Evolutionary conservation across 148 eudicot genomes (phyloP), one percentile per base, ranked within the genome.

Genomic region (Amaranthus cruentus): DNA sequence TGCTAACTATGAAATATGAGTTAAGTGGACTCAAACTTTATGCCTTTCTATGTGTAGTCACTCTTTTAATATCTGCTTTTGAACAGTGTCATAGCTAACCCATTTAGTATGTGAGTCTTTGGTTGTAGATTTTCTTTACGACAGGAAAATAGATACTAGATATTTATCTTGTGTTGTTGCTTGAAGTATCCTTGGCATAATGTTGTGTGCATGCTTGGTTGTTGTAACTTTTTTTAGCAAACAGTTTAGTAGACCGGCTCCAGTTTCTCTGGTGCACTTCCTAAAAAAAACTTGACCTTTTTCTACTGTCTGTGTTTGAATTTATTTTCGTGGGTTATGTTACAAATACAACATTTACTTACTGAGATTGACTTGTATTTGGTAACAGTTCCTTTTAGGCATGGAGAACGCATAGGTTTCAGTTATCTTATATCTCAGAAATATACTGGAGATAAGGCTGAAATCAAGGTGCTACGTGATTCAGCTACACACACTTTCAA

Each of bases 401-500:
- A 88, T 81, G 98, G 98, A 48, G 98, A 92, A 87, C 93, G 98
- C 76, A 90, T 92, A 55, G 98, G 98, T 71, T 92, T 92, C 82
- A 90, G 98, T 76, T 92, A 92, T 74, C 98, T 92, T 58, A 85
- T 92, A 54, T 83, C 98, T 28, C 91, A 92, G 79, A 92, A 92
- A 68, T 92, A 90, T 78, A 88, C 91, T 21, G 98, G 98, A 74
- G 98, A 92, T 76, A 54, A 73, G 59, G 98, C 98, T 50, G 83
- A 78, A 71, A 84, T 92, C 28, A 80, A 84, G 80, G 90, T 92
- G 62, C 88, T 92, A 61, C 96, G 98, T 62, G 66, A 87, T 80
- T 87, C 89, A 48, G 79, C 74, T 70, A 74, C 77, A 47, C 83
- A 81, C 73, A 79, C 76, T 58, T 90, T 88, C 73, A 78, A 80